Conservation (phyloP, 106 monocot species). For the Phalaenopsis aphrodite region DNA sequence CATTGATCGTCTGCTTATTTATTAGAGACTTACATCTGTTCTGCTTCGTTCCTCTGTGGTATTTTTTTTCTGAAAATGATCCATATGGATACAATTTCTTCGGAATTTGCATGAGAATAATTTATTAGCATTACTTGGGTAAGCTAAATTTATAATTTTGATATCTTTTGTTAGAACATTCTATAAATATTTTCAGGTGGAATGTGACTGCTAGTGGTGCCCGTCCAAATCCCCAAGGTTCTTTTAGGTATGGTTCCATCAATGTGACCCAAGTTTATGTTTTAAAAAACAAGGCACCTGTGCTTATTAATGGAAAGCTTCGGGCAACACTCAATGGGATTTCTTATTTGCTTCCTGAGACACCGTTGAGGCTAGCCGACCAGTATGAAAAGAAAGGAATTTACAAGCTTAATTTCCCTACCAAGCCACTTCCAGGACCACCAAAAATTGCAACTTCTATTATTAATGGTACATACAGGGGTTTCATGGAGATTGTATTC, state of each 20-base stretch:
- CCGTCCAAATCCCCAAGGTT: slow-evolving; percentile 55
- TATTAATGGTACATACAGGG: slow-evolving; percentile 54
- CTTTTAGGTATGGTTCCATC: slow-evolving; percentile 47
- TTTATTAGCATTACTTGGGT: too few relatives aligned
- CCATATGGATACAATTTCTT: too few relatives aligned
- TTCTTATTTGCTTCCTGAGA: slow-evolving; percentile 43
- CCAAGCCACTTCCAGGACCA: slow-evolving; percentile 26
- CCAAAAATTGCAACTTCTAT: slow-evolving; percentile 36
- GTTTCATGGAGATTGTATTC: slow-evolving; percentile 76
- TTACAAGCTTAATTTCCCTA: slow-evolving; percentile 61
- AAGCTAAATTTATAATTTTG: background rate
- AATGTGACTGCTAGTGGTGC: slow-evolving; percentile 52
- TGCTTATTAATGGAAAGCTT: slow-evolving; percentile 37
- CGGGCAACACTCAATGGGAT: slow-evolving; percentile 62
- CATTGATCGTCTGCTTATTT: too few relatives aligned
- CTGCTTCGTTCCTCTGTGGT: too few relatives aligned
- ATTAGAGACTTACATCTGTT: too few relatives aligned
- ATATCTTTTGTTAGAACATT: background rate
- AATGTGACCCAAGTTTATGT: slow-evolving; percentile 62
- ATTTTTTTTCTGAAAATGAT: too few relatives aligned
- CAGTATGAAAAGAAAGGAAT: slow-evolving; percentile 46
- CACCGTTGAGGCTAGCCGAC: slow-evolving; percentile 56
- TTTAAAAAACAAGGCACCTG: slow-evolving; percentile 43
- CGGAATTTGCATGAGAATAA: too few relatives aligned
- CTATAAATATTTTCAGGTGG: slow-evolving; percentile 21